phyloP scores from a whole-genome alignment of 345 rosid species.

The Nephelium lappaceum region DNA sequence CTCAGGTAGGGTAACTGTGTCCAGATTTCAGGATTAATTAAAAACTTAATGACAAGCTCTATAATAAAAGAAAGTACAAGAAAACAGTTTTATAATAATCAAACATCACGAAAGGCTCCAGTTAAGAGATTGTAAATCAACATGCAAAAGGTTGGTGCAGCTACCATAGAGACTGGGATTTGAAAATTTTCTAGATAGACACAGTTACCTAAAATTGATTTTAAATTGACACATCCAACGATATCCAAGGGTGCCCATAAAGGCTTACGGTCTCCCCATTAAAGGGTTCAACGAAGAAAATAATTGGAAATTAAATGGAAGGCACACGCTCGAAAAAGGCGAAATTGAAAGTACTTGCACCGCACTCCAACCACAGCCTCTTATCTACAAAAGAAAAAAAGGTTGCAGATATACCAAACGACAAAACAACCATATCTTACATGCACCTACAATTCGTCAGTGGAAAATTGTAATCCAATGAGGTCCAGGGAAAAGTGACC shows the following conservation, averaged over 20 bases:
- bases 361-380: not conserved
- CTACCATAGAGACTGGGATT: not conserved
- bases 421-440: not conserved
- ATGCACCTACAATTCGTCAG: not conserved
- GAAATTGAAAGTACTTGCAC: not conserved
- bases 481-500: not conserved
- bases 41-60: not conserved
- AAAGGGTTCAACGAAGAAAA: not conserved
- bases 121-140: not conserved
- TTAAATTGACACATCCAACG: not conserved
- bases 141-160: not conserved
- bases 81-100: too few species aligned
- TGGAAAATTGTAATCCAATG: not conserved
- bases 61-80: too few species aligned
- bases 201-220: not conserved
- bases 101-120: too few species aligned
- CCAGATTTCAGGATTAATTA: slow-evolving; percentile 22
- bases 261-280: not conserved
- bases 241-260: not conserved
- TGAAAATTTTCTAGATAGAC: not conserved
- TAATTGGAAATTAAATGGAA: not conserved
- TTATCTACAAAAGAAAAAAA: not conserved
- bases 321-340: not conserved
- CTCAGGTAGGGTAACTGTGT: slow-evolving; percentile 77
- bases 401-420: not conserved